These are phyloP conservation scores for Phoma sp. DNA, from an alignment of 2,329 filamentous ascomycete genomes.

Conservation along the genomic window DNA sequence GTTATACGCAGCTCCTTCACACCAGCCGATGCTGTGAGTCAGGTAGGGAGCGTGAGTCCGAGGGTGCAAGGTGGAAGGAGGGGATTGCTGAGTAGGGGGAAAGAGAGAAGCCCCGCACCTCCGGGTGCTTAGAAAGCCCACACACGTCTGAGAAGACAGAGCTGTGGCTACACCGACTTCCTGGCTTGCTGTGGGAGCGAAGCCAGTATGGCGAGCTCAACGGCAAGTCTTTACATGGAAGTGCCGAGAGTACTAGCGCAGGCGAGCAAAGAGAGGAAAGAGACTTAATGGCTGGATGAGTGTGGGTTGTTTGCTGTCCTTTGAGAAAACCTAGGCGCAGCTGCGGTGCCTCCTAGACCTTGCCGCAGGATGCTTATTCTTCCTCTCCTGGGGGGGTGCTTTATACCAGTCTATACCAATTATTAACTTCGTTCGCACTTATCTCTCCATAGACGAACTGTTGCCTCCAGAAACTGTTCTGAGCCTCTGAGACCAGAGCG, in stretches of 20 bases:
- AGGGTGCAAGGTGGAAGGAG: constrained; percentile 39
- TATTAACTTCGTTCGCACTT: too few species aligned
- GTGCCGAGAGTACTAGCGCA: neutral
- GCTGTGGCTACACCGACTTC: neutral
- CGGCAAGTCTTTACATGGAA: neutral
- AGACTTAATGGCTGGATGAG: neutral
- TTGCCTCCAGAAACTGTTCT: too few species aligned
- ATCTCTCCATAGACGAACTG: too few species aligned
- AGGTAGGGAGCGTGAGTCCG: constrained; percentile 43
- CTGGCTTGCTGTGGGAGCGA: neutral
- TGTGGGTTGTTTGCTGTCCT: neutral
- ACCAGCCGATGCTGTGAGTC: constrained; percentile 50
- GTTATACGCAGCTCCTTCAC: constrained; percentile 76
- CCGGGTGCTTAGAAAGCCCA: constrained; percentile 7
- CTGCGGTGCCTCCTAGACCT: neutral
- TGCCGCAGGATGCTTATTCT: neutral
- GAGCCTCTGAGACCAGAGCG: too few species aligned
- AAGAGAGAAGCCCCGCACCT: constrained; percentile 28
- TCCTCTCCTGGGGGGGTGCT: neutral
- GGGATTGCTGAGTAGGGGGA: constrained; percentile 56
- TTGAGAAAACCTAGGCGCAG: neutral
- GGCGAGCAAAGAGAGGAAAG: neutral
- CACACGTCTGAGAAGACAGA: neutral
- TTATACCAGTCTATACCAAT: neutral
- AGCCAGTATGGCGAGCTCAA: neutral